Percentiles rank a stretch among this genome's conserved stretches.
phyloP scores from a whole-genome alignment of 169 alveolate species.

The Plasmodium ovale region DNA sequence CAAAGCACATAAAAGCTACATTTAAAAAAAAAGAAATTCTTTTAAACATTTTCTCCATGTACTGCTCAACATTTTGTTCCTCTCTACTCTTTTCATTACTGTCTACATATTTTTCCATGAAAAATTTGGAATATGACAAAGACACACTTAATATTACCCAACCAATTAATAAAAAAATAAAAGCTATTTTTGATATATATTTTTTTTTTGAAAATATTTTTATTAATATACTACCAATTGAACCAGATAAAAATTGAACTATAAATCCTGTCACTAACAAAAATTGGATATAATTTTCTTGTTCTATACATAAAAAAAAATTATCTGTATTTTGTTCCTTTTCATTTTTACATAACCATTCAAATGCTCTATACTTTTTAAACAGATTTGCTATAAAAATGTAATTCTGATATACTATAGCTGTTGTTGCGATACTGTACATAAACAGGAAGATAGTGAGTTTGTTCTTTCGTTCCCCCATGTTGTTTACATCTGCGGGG shows the following conservation, averaged over 20 bases:
- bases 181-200: conserved; percentile 32
- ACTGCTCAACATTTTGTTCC: not conserved
- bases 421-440: conserved; percentile 69
- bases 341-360: conserved; percentile 55
- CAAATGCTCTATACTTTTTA: conserved; percentile 50
- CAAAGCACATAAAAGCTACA: conserved; percentile 47
- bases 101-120: not conserved
- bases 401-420: conserved; percentile 60
- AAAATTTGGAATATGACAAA: conserved; percentile 28
- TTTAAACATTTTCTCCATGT: not conserved
- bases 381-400: conserved; percentile 43
- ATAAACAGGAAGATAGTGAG: conserved; percentile 22
- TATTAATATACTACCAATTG: conserved; percentile 47
- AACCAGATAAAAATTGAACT: conserved; percentile 60
- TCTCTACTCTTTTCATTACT: not conserved
- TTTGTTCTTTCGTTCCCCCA: conserved; percentile 7
- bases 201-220: conserved; percentile 39
- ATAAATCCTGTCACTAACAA: conserved; percentile 47
- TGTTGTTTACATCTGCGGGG: not conserved
- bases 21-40: conserved; percentile 17
- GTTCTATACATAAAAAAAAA: conserved; percentile 52
- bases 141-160: conserved; percentile 29
- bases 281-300: conserved; percentile 60
- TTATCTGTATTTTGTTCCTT: not conserved
- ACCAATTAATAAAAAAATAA: conserved; percentile 30